phyloP scores from a whole-genome alignment of 176 grass and related monocot species.

The Stipa capillata region DNA sequence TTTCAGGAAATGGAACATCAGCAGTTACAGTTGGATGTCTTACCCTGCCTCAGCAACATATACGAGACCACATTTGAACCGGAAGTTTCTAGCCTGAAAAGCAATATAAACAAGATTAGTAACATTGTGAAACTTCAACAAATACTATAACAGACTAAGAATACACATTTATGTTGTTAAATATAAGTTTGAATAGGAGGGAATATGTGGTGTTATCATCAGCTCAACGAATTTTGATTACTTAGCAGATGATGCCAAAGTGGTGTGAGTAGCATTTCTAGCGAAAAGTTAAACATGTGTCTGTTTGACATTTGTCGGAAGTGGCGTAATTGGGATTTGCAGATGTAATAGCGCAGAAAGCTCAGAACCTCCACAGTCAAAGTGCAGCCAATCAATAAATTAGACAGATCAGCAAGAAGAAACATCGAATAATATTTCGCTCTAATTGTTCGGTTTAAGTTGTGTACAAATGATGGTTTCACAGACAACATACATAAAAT shows the following conservation, averaged over 20 bases:
- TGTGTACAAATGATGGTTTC: neutral
- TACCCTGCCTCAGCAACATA: constrained; percentile 93
- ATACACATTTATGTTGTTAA: neutral
- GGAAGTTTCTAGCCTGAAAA: constrained; percentile 83
- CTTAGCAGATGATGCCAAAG: neutral
- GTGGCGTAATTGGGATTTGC: neutral
- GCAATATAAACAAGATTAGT: constrained; percentile 10
- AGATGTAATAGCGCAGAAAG: neutral
- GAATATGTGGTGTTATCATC: neutral
- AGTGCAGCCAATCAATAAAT: neutral
- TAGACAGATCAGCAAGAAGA: neutral
- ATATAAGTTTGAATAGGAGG: constrained; percentile 3
- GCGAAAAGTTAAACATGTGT: neutral
- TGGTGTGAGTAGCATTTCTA: constrained; percentile 15
- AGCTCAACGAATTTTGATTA: neutral
- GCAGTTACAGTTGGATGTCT: constrained; percentile 13
- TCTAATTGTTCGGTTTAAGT: neutral
- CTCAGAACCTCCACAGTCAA: neutral
- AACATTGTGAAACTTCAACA: neutral
- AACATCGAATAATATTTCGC: neutral
- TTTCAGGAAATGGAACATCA: constrained; percentile 10
- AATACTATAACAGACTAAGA: neutral
- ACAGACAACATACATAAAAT: neutral
- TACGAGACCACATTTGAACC: constrained; percentile 92
- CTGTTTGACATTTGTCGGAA: neutral